A percentile compares a stretch with the other conserved stretches of the same genome.
phyloP scores from a whole-genome alignment of 2,329 filamentous ascomycete genomes.

The Xylariales sp. region DNA sequence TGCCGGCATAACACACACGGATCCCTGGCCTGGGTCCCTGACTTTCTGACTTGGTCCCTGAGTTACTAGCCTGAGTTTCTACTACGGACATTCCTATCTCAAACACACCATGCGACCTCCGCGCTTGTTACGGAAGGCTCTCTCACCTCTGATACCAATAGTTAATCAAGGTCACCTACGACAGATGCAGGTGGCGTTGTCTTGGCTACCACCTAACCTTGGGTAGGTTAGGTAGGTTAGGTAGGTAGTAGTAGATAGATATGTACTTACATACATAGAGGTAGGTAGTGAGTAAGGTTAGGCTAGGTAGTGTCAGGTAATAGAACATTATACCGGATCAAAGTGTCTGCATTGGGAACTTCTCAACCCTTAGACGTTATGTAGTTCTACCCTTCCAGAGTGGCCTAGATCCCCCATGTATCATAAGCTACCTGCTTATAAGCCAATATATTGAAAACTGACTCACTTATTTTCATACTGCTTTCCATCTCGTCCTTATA shows the following conservation, averaged over 20 bases:
- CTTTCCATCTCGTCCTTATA: neutral
- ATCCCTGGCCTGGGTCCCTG: neutral
- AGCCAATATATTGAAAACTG: neutral
- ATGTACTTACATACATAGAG: neutral
- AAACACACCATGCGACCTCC: slow-evolving; percentile 30
- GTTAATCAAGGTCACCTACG: neutral
- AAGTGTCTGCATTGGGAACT: too few species aligned
- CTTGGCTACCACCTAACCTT: too few species aligned
- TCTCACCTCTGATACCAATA: slow-evolving; percentile 9
- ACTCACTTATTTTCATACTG: neutral
- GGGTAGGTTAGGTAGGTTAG: too few species aligned
- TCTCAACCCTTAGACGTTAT: too few species aligned
- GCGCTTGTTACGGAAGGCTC: slow-evolving; percentile 24
- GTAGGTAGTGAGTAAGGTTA: too few species aligned
- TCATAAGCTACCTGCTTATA: neutral
- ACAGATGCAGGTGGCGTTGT: neutral
- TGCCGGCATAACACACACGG: neutral
- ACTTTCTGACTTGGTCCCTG: neutral
- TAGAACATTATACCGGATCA: too few species aligned
- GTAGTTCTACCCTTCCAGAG: neutral
- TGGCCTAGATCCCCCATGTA: neutral
- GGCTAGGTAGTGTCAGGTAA: too few species aligned
- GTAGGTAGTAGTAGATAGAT: neutral
- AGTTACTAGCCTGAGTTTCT: too few species aligned
- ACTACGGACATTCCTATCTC: slow-evolving; percentile 17